Base-by-base conservation (phyloP, 1,139 yeast genomes). In the Kluyveromyces marxianus region DNA sequence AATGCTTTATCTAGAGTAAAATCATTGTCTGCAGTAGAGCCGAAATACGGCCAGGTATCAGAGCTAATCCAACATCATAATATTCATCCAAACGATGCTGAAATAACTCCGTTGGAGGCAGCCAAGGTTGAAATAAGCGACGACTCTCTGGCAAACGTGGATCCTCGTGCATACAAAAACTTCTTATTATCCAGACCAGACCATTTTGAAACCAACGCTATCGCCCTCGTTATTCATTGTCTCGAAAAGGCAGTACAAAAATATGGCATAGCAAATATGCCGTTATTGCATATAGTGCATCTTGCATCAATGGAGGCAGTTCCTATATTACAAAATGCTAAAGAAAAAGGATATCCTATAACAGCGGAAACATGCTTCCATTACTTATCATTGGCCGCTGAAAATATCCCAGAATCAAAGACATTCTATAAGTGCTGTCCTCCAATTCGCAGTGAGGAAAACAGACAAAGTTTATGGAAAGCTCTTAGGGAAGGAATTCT, bases 301-400 rank as follows among this genome's bases (percentile, higher is more conserved):
- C 71, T 90, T 54, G 94, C 96, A 1, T 81, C 96, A 0, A 80
- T 82, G 51, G 81, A 84, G 54, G 95, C 95, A 0, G 67, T 89
- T 2, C 94, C 95, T 3, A 66, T 87, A 48, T 68, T 85, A 27
- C 66, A 74, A 44, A 73, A 76, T 27, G 97, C 97, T 4, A 79
- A 79, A 54, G 68, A 69, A 36, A 76, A 76, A 0, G 62, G 62
- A 1, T 49, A 69, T 24, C 70, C 69, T 32, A 58, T 69, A 35
- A 71, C 95, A 0, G 95, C 90, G 2, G 97, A 90, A 65, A 89
- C 97, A 0, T 89, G 97, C 64, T 90, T 87, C 77, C 97, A 90
- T 63, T 90, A 90, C 63, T 71, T 90, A 44, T 74, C 92, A 1
- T 72, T 90, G 36, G 72, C 75, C 25, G 85, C 96, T 3, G 96